Base-by-base conservation (phyloP, 768 basidiomycete species). In the Fibroporia radiculosa region DNA sequence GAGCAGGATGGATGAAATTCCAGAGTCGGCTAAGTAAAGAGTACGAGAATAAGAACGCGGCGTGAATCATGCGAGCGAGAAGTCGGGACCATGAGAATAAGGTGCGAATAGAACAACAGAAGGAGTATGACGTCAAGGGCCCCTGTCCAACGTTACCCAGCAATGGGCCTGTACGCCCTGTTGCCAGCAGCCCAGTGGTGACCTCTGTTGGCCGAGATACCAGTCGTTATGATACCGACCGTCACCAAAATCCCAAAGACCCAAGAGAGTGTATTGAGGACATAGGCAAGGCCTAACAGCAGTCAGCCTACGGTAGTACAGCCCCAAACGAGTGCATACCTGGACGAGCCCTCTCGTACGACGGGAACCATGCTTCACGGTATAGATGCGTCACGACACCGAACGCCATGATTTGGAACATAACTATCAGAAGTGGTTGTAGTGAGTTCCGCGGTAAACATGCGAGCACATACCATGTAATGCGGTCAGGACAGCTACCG, bases 151-250 rank as follows among this genome's bases (percentile, higher is more conserved):
- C 18, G 12, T 50, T 40, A 58, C 16, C 53, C 61, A 24, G 45
- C 37, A 20, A 65, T 65, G 40, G 61, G 66, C 6, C 59, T 66
- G 58, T 89, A 86, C 11, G 75, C 75, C 45, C 84, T 71, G 52
- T 82, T 81, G 35, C 85, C 85, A 27, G 85, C 85, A 29, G 85
- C 85, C 86, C 86, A 89, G 45, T 64, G 66, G 49, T 82, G 66
- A 1, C 82, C 81, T 45, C 68, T 68, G 48, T 76, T 73, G 2
- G 81, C 79, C 40, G 76, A 72, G 1, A 78, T 60, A 2, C 86
- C 86, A 1, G 82, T 84, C 19, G 71, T 60, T 5, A 83, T 65
- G 7, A 87, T 76, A 0, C 70, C 78, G 20, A 65, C 45, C 0
- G 71, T 69, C 23, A 77, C 70, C 22, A 81, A 32, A 38, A 83